Evolutionary conservation across 1,139 yeast species (phyloP).

Genomic region (Magnusiomyces fungicola): DNA sequence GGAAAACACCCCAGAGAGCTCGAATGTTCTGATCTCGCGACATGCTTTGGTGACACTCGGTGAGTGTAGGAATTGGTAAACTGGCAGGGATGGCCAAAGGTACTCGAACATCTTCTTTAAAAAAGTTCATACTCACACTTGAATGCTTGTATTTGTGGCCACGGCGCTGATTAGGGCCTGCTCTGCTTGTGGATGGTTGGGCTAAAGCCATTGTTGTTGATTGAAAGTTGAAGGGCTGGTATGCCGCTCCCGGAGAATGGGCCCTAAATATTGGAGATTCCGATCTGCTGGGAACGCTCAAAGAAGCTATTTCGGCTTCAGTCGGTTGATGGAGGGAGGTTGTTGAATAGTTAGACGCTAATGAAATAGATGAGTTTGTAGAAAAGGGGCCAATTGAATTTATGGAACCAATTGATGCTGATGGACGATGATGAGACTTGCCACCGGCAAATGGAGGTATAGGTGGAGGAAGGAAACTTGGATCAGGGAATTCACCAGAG

Average conservation of each 20-base stretch:
- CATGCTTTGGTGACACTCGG: slow-evolving; percentile 54
- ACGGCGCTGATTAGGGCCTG: slow-evolving; percentile 52
- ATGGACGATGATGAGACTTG: not conserved
- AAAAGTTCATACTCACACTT: slow-evolving; percentile 92
- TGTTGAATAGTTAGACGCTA: slow-evolving; percentile 2
- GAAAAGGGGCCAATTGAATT: not conserved
- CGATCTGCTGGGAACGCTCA: not conserved
- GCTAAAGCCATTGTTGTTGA: slow-evolving; percentile 29
- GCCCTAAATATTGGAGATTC: not conserved
- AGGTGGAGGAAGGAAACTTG: slow-evolving; percentile 1
- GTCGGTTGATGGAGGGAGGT: not conserved
- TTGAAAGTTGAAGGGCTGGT: slow-evolving; percentile 34
- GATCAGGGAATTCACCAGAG: slow-evolving; percentile 2
- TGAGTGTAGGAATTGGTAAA: slow-evolving; percentile 67
- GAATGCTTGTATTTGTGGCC: slow-evolving; percentile 96
- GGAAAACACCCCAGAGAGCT: slow-evolving; percentile 59
- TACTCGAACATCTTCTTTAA: slow-evolving; percentile 80
- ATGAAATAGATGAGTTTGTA: slow-evolving; percentile 10
- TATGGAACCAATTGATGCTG: not conserved
- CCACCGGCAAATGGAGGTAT: slow-evolving; percentile 3
- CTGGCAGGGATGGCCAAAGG: slow-evolving; percentile 69
- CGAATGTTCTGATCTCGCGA: slow-evolving; percentile 48
- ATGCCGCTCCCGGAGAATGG: not conserved
- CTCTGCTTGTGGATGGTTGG: slow-evolving; percentile 30
- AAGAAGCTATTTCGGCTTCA: not conserved